phyloP scores from a whole-genome alignment of 345 rosid species.

The Mallotus nudiflorus region DNA sequence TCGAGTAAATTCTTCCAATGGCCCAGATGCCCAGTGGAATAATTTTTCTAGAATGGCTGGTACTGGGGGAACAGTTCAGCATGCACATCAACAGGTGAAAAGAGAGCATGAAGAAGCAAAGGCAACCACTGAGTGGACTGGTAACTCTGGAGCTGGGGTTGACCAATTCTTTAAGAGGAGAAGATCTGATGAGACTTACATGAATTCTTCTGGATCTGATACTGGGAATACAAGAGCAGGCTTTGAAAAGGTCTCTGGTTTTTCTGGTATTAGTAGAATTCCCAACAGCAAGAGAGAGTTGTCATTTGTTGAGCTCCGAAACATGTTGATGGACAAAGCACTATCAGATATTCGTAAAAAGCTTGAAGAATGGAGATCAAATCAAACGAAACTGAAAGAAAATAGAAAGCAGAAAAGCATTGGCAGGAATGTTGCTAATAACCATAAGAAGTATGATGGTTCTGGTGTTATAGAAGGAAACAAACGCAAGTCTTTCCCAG shows the following conservation, averaged over 20 bases:
- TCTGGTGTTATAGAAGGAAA: conserved; percentile 13
- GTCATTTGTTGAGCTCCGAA: conserved; percentile 45
- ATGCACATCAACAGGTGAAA: conserved; percentile 38
- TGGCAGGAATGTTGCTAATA: conserved; percentile 24
- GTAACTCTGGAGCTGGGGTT: conserved; percentile 24
- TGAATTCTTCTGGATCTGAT: conserved; percentile 32
- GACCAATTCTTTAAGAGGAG: conserved; percentile 48
- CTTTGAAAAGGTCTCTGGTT: conserved; percentile 31
- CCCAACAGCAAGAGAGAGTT: conserved; percentile 43
- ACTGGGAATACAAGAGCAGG: conserved; percentile 33
- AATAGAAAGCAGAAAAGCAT: conserved; percentile 32
- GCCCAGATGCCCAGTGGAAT: conserved; percentile 33
- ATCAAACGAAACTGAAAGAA: conserved; percentile 30
- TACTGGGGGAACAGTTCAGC: conserved; percentile 35
- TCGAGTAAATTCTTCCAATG: conserved; percentile 28
- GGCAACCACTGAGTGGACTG: conserved; percentile 23
- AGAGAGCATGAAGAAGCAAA: conserved; percentile 44
- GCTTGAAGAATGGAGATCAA: conserved; percentile 45
- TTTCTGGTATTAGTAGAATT: conserved; percentile 32
- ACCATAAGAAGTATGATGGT: conserved; percentile 9
- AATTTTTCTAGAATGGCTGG: conserved; percentile 38
- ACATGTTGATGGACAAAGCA: conserved; percentile 55
- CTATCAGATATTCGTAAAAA: conserved; percentile 36
- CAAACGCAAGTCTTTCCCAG: conserved; percentile 21
- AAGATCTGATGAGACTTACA: conserved; percentile 37